phyloP scores from a whole-genome alignment of 139 green algal genomes.

The Chlorella sp. region DNA sequence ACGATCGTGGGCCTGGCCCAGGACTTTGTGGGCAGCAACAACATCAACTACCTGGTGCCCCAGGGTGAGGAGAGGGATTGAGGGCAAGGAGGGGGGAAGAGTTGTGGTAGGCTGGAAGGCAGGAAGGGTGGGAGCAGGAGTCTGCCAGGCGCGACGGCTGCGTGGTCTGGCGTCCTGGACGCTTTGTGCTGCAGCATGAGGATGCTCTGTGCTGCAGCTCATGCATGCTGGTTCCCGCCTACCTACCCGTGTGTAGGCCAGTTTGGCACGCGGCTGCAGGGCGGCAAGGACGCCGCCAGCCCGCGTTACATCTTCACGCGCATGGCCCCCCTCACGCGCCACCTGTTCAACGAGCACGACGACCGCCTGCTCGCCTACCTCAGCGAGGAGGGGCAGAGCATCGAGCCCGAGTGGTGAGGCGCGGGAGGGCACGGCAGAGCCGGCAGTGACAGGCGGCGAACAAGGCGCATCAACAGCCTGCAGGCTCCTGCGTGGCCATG shows the following conservation, averaged over 20 bases:
- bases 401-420: constrained; percentile 92
- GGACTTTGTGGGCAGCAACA: constrained; percentile 98
- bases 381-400: constrained; percentile 95
- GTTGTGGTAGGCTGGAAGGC: background rate
- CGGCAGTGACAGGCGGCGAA: no score
- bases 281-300: constrained; percentile 94
- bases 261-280: constrained; percentile 91
- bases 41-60: constrained; percentile 95
- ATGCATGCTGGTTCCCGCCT: no score
- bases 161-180: no score
- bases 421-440: background rate
- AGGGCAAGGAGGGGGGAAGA: background rate
- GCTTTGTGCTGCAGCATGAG: no score
- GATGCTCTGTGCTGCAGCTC: no score
- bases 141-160: no score
- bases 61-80: constrained; percentile 32
- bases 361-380: constrained; percentile 93
- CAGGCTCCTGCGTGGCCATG: no score
- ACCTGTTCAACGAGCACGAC: constrained; percentile 92
- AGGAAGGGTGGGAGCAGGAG: background rate
- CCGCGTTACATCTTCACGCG: constrained; percentile 98
- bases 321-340: constrained; percentile 78
- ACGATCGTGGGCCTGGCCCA: constrained; percentile 94
- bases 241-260: constrained; percentile 73
- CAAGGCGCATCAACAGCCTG: no score